These are phyloP conservation scores for Fusarium brachygibbosum DNA, from an alignment of 2,329 filamentous ascomycete genomes.

Conservation along the genomic window DNA sequence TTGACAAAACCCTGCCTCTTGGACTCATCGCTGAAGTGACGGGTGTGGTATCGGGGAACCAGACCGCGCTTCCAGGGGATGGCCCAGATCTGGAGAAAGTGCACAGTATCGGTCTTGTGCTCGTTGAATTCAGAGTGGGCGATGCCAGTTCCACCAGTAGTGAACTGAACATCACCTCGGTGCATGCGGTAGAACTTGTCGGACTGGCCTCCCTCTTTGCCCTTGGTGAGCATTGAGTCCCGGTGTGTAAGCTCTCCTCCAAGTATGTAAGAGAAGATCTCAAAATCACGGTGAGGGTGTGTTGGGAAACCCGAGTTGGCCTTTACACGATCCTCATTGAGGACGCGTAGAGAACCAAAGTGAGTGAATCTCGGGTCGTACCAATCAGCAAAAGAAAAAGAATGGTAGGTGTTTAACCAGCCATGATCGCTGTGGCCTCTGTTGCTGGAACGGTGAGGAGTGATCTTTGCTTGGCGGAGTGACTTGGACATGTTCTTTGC, in stretches of 20 bases:
- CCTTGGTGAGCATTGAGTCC: slow-evolving; percentile 84
- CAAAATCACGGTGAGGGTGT: slow-evolving; percentile 86
- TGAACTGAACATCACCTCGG: slow-evolving; percentile 89
- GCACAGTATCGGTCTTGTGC: slow-evolving; percentile 76
- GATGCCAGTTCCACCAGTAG: slow-evolving; percentile 84
- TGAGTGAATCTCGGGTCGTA: slow-evolving; percentile 75
- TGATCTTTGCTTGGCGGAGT: slow-evolving; percentile 78
- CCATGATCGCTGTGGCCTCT: slow-evolving; percentile 85
- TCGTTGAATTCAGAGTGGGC: slow-evolving; percentile 88
- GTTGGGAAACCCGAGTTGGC: slow-evolving; percentile 83
- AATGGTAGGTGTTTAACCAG: slow-evolving; percentile 90
- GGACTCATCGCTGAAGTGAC: slow-evolving; percentile 76
- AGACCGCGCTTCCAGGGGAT: slow-evolving; percentile 81
- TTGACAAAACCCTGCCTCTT: slow-evolving; percentile 79
- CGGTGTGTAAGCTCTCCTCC: slow-evolving; percentile 88
- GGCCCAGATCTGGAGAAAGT: slow-evolving; percentile 93
- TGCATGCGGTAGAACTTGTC: slow-evolving; percentile 79
- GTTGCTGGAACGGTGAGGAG: slow-evolving; percentile 76
- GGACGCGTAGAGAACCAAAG: slow-evolving; percentile 83
- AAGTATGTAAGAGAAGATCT: slow-evolving; percentile 92
- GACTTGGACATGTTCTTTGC: slow-evolving; percentile 70
- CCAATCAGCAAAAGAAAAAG: slow-evolving; percentile 83
- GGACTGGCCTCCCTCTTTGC: slow-evolving; percentile 68
- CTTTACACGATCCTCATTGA: slow-evolving; percentile 89
- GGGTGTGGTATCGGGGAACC: slow-evolving; percentile 81